These are phyloP conservation scores for Suhomyces prunicola DNA, from an alignment of 805 yeast species.

Conservation along the genomic window DNA sequence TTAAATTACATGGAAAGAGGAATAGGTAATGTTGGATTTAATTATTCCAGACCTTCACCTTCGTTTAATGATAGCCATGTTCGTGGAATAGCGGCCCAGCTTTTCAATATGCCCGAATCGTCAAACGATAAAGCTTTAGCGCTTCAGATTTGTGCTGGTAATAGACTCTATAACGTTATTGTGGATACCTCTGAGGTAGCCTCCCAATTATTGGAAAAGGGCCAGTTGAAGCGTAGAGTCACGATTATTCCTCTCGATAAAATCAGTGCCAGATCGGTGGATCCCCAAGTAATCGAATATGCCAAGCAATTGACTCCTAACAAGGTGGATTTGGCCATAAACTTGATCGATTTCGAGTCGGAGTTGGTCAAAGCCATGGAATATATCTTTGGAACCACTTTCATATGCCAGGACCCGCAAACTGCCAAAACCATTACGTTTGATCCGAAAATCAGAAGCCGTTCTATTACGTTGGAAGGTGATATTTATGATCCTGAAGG, in stretches of 20 bases:
- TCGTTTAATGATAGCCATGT: constrained; percentile 61
- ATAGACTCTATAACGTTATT: constrained; percentile 80
- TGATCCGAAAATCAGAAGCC: constrained; percentile 72
- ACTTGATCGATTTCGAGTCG: constrained; percentile 69
- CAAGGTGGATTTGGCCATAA: constrained; percentile 84
- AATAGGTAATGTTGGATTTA: constrained; percentile 72
- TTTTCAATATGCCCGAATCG: constrained; percentile 60
- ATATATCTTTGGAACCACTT: constrained; percentile 85
- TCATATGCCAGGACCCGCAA: constrained; percentile 82
- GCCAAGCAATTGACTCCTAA: constrained; percentile 82
- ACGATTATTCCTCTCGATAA: constrained; percentile 92
- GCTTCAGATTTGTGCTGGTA: constrained; percentile 92
- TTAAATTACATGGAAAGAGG: constrained; percentile 57
- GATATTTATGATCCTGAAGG: constrained; percentile 97
- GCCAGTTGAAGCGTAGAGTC: constrained; percentile 74
- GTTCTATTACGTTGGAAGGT: constrained; percentile 88
- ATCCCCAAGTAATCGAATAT: constrained; percentile 47
- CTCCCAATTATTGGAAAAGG: constrained; percentile 74
- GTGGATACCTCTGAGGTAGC: constrained; percentile 87
- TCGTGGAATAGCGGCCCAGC: constrained; percentile 85
- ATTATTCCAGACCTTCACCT: constrained; percentile 61
- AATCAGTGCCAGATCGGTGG: constrained; percentile 59
- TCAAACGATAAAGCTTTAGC: constrained; percentile 71
- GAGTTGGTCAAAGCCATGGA: constrained; percentile 82
- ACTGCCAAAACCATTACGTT: constrained; percentile 89